phyloP scores from a whole-genome alignment of 495 filamentous ascomycete species.

The Staphylotrichum tortipilum region DNA sequence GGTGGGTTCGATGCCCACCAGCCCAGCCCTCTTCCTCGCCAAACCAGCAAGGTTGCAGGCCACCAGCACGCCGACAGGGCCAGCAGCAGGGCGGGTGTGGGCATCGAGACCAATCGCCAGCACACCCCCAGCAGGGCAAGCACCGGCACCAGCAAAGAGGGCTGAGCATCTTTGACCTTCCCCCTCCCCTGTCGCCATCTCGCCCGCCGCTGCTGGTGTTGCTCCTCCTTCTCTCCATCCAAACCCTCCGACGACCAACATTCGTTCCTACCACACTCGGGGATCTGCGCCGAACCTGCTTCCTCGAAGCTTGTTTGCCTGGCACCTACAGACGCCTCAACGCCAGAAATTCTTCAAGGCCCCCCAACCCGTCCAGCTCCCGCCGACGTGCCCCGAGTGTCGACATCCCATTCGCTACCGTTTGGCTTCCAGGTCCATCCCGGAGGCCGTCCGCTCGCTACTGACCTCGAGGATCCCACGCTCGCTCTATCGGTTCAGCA shows the following conservation, averaged over 20 bases:
- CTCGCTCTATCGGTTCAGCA: not conserved
- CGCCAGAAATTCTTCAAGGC: not conserved
- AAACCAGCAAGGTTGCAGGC: too few species aligned
- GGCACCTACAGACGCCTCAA: not conserved
- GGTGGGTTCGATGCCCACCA: too few species aligned
- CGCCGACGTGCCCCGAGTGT: not conserved
- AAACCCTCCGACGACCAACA: constrained; percentile 4
- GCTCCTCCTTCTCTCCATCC: not conserved
- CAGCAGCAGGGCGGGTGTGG: too few species aligned
- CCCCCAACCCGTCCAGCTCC: not conserved
- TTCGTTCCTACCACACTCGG: constrained; percentile 7
- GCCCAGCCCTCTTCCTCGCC: too few species aligned
- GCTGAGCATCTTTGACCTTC: constrained; percentile 13
- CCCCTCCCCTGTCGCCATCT: constrained; percentile 13
- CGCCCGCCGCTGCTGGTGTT: constrained; percentile 10
- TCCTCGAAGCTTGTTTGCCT: not conserved
- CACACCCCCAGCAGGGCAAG: not conserved
- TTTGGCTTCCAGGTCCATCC: not conserved
- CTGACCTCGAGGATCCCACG: not conserved
- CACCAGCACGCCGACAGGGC: too few species aligned
- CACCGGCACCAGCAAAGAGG: too few species aligned
- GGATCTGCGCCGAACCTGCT: not conserved
- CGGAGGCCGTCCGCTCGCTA: constrained; percentile 13
- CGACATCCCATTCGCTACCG: not conserved
- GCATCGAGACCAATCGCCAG: constrained; percentile 12